phyloP scores from a whole-genome alignment of 2,329 filamentous ascomycete genomes.

The Exophiala mesophila region DNA sequence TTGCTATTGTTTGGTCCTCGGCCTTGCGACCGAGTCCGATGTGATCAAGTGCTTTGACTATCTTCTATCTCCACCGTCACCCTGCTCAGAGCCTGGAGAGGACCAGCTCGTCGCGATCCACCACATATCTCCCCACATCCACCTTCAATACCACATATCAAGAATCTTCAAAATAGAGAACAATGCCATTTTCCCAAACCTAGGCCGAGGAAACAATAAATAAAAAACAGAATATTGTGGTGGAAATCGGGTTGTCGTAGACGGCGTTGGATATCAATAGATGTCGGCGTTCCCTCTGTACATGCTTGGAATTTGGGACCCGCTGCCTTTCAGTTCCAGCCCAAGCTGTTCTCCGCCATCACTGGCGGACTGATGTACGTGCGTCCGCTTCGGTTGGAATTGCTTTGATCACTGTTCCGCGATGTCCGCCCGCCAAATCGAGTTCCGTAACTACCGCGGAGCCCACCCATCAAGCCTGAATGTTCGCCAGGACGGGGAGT shows the following conservation, averaged over 20 bases:
- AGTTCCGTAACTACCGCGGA: conserved; percentile 49
- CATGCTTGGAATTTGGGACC: conserved; percentile 5
- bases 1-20: too few relatives aligned
- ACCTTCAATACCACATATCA: too few relatives aligned
- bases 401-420: conserved; percentile 64
- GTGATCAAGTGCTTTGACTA: too few relatives aligned
- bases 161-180: too few relatives aligned
- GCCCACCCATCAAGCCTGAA: conserved; percentile 42
- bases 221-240: conserved; percentile 11
- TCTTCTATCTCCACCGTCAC: too few relatives aligned
- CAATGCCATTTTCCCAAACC: too few relatives aligned
- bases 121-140: too few relatives aligned
- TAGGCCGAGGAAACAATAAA: too few relatives aligned
- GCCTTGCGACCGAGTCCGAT: too few relatives aligned
- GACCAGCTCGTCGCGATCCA: too few relatives aligned
- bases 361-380: conserved; percentile 82
- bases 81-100: too few relatives aligned
- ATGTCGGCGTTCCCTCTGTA: conserved; percentile 13
- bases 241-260: conserved; percentile 16
- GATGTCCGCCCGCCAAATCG: conserved; percentile 41
- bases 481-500: conserved; percentile 37
- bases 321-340: conserved; percentile 70
- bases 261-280: conserved; percentile 15
- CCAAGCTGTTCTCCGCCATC: conserved; percentile 88
- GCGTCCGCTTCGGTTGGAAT: conserved; percentile 47